Evolutionary conservation across 768 basidiomycete genomes (phyloP).

Genomic region (Chalciporus sphaerocephalus): DNA sequence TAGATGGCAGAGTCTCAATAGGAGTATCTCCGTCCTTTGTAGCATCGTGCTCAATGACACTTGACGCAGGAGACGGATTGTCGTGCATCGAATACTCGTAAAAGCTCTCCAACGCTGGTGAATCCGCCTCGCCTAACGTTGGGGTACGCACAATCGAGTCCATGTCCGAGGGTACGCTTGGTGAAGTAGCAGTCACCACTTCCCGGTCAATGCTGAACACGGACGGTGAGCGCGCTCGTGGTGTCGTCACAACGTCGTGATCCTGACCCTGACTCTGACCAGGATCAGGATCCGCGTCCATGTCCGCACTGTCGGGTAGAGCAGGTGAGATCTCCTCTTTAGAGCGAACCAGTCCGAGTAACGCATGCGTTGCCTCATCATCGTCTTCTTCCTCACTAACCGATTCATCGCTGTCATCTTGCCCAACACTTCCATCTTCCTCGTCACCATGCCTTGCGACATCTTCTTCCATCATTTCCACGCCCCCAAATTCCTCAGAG

Average conservation of each 20-base stretch:
- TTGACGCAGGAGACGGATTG: constrained; percentile 28
- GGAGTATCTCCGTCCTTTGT: constrained; percentile 13
- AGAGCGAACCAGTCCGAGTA: constrained; percentile 16
- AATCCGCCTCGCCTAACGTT: constrained; percentile 15
- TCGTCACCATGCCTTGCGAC: not conserved
- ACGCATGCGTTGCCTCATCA: constrained; percentile 26
- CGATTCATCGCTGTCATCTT: constrained; percentile 37
- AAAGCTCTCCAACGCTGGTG: constrained; percentile 23
- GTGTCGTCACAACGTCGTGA: constrained; percentile 1
- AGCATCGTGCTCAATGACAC: constrained; percentile 22
- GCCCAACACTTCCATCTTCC: constrained; percentile 12
- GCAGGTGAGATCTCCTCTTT: not conserved
- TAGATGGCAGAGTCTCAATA: not conserved
- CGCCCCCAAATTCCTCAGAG: constrained; percentile 39
- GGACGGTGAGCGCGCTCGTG: constrained; percentile 8
- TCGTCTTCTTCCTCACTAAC: constrained; percentile 37
- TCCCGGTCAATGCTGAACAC: constrained; percentile 6
- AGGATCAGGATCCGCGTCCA: not conserved
- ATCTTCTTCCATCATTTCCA: constrained; percentile 19
- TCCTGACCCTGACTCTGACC: not conserved
- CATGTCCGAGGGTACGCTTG: constrained; percentile 27
- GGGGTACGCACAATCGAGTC: constrained; percentile 24
- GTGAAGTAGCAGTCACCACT: constrained; percentile 7
- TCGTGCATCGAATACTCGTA: constrained; percentile 22
- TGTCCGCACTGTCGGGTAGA: not conserved